Evolutionary conservation across 2,329 filamentous ascomycete species (phyloP).

Genomic region (Diaporthe nobilis): DNA sequence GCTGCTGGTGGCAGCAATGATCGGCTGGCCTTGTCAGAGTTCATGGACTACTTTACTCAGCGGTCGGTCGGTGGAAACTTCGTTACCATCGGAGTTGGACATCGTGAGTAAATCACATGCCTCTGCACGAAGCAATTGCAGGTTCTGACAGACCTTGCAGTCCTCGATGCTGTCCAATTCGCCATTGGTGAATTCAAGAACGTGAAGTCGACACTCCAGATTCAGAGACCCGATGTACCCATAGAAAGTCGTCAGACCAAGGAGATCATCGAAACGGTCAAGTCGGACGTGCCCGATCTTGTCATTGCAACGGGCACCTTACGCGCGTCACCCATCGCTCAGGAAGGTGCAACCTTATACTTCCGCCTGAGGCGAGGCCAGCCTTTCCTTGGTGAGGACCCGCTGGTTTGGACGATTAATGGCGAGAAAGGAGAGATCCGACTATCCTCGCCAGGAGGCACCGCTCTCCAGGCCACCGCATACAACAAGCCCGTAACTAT

Average conservation of each 20-base stretch:
- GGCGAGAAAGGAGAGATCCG: not conserved
- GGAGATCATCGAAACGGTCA: not conserved
- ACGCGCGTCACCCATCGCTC: not conserved
- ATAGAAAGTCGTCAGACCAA: not conserved
- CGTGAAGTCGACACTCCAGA: not conserved
- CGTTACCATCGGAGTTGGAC: not conserved
- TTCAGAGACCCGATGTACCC: not conserved
- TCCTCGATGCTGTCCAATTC: not conserved
- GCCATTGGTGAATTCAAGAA: not conserved
- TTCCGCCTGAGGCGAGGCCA: not conserved
- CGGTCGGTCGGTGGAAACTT: not conserved
- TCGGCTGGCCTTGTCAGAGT: not conserved
- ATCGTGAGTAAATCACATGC: not conserved
- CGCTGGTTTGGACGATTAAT: not conserved
- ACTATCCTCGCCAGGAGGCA: not conserved
- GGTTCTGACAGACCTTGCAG: not conserved
- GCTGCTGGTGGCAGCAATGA: not conserved
- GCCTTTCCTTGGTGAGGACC: not conserved
- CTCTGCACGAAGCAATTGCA: not conserved
- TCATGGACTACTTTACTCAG: not conserved
- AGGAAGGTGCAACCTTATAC: not conserved
- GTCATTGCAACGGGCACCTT: not conserved
- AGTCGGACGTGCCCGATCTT: not conserved
- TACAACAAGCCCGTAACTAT: not conserved
- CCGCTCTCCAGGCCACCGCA: not conserved